Percentiles rank a stretch among this genome's conserved stretches.
phyloP scores from a whole-genome alignment of 257 asterid genomes.

The Coffea eugenioides region DNA sequence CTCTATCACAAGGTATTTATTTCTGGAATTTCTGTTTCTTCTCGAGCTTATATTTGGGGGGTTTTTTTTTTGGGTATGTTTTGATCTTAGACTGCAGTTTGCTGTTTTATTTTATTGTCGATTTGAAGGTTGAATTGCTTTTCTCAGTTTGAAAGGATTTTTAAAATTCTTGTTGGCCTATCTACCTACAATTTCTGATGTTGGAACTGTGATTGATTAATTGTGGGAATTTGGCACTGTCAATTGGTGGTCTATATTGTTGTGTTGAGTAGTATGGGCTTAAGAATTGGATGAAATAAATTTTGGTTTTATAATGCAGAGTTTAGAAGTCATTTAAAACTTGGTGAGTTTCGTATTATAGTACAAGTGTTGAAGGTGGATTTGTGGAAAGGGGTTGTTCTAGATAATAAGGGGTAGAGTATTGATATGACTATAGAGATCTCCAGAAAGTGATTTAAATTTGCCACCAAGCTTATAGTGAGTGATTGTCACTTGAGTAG shows the following conservation, averaged over 20 bases:
- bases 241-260: neutral
- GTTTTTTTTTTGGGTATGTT: constrained; percentile 1
- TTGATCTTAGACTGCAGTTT: neutral
- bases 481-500: neutral
- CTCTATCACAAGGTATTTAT: constrained; percentile 75
- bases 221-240: neutral
- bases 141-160: neutral
- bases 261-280: neutral
- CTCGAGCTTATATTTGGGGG: neutral
- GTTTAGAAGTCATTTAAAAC: neutral
- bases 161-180: neutral
- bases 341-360: neutral
- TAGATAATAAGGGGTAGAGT: no score
- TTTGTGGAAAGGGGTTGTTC: neutral
- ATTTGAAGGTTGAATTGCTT: neutral
- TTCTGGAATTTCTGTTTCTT: neutral
- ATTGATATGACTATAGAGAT: neutral
- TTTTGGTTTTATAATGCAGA: neutral
- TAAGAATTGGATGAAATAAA: neutral
- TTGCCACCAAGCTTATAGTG: neutral
- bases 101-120: neutral
- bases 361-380: neutral
- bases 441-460: neutral
- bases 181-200: neutral
- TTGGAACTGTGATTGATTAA: neutral